Conservation (phyloP, 805 yeast species). For the Ascoidea asiatica region DNA sequence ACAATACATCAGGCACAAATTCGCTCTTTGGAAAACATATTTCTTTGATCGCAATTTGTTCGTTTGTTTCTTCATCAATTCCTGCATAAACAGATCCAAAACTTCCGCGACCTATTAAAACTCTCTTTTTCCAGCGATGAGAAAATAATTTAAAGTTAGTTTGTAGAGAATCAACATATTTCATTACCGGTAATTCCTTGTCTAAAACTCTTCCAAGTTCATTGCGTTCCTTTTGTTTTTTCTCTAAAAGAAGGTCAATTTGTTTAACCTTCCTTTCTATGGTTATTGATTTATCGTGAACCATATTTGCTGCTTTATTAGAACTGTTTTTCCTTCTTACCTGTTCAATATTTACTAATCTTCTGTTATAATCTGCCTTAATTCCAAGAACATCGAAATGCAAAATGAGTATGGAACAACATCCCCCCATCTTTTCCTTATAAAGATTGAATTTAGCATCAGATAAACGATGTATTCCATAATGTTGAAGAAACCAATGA, state of each 20-base stretch:
- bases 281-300: slow-evolving; percentile 21
- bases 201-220: slow-evolving; percentile 82
- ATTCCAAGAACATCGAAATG: slow-evolving; percentile 99
- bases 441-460: slow-evolving; percentile 63
- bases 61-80: slow-evolving; percentile 86
- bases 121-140: slow-evolving; percentile 95
- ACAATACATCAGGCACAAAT: slow-evolving; percentile 70
- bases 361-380: slow-evolving; percentile 52
- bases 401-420: slow-evolving; percentile 85
- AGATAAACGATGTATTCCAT: slow-evolving; percentile 68
- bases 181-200: slow-evolving; percentile 76
- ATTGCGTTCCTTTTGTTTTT: slow-evolving; percentile 41
- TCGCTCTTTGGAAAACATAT: slow-evolving; percentile 82
- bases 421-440: slow-evolving; percentile 78
- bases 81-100: slow-evolving; percentile 93
- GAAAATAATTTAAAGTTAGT: slow-evolving; percentile 82
- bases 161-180: slow-evolving; percentile 73
- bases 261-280: slow-evolving; percentile 36
- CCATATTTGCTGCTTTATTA: slow-evolving; percentile 5
- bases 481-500: slow-evolving; percentile 86
- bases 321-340: slow-evolving; percentile 7
- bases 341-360: slow-evolving; percentile 6
- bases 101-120: slow-evolving; percentile 87
- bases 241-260: slow-evolving; percentile 25
- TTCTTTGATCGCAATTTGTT: slow-evolving; percentile 93